phyloP scores from a whole-genome alignment of 2,329 filamentous ascomycete species.

The Xylaria sp. region DNA sequence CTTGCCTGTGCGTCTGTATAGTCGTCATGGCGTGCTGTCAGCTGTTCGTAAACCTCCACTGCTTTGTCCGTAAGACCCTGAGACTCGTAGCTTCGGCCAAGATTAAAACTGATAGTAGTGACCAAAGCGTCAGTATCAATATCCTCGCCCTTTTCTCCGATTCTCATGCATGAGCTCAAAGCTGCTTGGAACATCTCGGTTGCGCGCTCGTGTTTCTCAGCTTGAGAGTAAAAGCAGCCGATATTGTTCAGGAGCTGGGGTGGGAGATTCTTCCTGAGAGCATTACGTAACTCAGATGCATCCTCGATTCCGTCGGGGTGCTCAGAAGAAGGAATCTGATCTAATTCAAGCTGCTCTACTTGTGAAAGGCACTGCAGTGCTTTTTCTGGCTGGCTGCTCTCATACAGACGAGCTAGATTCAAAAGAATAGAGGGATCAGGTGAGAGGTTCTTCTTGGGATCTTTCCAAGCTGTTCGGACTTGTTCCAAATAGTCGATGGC shows the following conservation, averaged over 20 bases:
- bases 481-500: conserved; percentile 85
- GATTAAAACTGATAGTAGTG: conserved; percentile 96
- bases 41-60: conserved; percentile 84
- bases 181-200: conserved; percentile 93
- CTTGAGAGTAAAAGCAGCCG: conserved; percentile 92
- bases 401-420: conserved; percentile 91
- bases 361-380: conserved; percentile 91
- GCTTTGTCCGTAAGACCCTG: conserved; percentile 84
- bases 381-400: conserved; percentile 85
- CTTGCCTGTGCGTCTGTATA: conserved; percentile 93
- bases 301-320: conserved; percentile 69
- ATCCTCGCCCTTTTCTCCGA: conserved; percentile 77
- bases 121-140: conserved; percentile 91
- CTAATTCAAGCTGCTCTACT: conserved; percentile 89
- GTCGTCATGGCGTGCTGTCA: conserved; percentile 85
- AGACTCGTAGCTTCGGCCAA: conserved; percentile 92
- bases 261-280: conserved; percentile 80
- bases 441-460: conserved; percentile 82
- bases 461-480: conserved; percentile 90
- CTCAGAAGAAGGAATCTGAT: conserved; percentile 78
- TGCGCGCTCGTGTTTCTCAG: conserved; percentile 81
- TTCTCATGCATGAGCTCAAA: conserved; percentile 84
- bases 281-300: conserved; percentile 66
- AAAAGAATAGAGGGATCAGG: conserved; percentile 89
- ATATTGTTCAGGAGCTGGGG: conserved; percentile 97